Conservation (phyloP, 2,329 filamentous ascomycete species). For the Thermomyces lanuginosus region DNA sequence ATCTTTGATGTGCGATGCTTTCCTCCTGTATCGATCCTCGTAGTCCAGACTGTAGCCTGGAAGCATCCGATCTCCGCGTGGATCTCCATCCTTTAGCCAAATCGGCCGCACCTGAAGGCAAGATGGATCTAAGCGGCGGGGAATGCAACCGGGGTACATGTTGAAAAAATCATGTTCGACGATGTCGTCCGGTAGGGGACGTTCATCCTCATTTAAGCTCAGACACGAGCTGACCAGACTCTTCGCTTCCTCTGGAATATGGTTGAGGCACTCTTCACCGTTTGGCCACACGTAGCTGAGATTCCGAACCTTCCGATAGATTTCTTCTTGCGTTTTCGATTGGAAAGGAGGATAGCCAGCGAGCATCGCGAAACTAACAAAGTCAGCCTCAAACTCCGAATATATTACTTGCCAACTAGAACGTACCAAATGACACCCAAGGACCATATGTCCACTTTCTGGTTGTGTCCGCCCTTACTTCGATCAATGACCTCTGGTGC, state of each 20-base stretch:
- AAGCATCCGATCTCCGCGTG: constrained; percentile 30
- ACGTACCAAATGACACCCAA: constrained; percentile 86
- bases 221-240: constrained; percentile 32
- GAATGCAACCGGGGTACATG: constrained; percentile 34
- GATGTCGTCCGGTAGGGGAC: constrained; percentile 34
- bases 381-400: background rate
- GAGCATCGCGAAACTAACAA: constrained; percentile 70
- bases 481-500: constrained; percentile 92
- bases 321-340: constrained; percentile 44
- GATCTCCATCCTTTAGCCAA: constrained; percentile 30
- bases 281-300: constrained; percentile 35
- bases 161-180: constrained; percentile 35
- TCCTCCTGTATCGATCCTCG: constrained; percentile 21
- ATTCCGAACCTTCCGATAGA: constrained; percentile 33
- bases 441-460: constrained; percentile 98
- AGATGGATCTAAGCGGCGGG: constrained; percentile 24
- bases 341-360: constrained; percentile 95
- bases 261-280: constrained; percentile 26
- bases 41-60: constrained; percentile 29
- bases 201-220: constrained; percentile 31
- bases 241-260: constrained; percentile 35
- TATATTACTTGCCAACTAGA: background rate
- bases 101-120: constrained; percentile 24
- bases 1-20: constrained; percentile 21
- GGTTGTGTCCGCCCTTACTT: constrained; percentile 84